These are phyloP conservation scores for Candida chauliodis DNA, from an alignment of 805 yeast species.

Conservation along the genomic window DNA sequence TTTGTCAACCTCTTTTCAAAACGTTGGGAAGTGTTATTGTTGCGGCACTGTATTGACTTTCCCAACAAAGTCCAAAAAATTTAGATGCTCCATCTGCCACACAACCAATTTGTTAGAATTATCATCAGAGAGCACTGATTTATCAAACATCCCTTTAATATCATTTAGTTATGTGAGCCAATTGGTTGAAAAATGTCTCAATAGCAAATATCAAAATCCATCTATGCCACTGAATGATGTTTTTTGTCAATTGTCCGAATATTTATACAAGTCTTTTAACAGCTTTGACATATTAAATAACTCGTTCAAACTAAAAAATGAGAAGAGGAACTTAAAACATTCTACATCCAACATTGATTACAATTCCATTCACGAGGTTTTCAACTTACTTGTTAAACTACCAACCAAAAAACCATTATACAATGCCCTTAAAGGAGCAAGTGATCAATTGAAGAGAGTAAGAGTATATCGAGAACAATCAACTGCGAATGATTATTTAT, in stretches of 20 bases:
- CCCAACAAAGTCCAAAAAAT: slow-evolving; percentile 30
- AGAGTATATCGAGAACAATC: slow-evolving; percentile 36
- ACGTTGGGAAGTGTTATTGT: slow-evolving; percentile 31
- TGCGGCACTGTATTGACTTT: slow-evolving; percentile 35
- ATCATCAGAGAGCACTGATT: slow-evolving; percentile 3
- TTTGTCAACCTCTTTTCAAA: slow-evolving; percentile 2
- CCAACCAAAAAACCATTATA: slow-evolving; percentile 63
- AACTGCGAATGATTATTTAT: slow-evolving; percentile 44
- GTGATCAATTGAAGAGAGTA: slow-evolving; percentile 47
- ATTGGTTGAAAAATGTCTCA: slow-evolving; percentile 30
- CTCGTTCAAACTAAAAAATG: slow-evolving; percentile 46
- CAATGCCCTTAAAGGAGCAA: slow-evolving; percentile 49
- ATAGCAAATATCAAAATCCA: background rate
- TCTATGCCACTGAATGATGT: slow-evolving; percentile 23
- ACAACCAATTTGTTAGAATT: slow-evolving; percentile 40
- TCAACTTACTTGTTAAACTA: slow-evolving; percentile 41
- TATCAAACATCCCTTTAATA: slow-evolving; percentile 14
- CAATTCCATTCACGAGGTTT: slow-evolving; percentile 44
- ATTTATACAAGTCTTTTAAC: slow-evolving; percentile 47
- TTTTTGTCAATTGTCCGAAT: slow-evolving; percentile 49
- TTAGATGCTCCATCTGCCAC: slow-evolving; percentile 61
- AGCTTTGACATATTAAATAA: slow-evolving; percentile 44
- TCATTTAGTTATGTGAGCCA: slow-evolving; percentile 30
- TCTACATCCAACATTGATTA: slow-evolving; percentile 49
- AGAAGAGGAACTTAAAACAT: slow-evolving; percentile 31